Conservation (phyloP, 2,329 filamentous ascomycete species). For the Hypoxylon sp. region DNA sequence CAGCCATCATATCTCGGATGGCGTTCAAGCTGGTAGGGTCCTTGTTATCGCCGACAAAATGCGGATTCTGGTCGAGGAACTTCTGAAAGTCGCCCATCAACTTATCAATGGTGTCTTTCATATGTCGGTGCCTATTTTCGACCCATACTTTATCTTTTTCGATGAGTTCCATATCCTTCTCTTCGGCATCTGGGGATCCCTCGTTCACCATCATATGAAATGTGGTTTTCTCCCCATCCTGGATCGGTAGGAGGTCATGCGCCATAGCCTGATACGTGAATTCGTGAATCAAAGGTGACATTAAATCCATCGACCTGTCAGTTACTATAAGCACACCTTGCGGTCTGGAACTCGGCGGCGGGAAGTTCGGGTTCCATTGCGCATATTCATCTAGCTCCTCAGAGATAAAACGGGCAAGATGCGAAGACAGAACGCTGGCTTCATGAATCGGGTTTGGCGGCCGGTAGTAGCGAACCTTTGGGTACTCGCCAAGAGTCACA, state of each 20-base stretch:
- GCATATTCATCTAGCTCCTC: slow-evolving; percentile 91
- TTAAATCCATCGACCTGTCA: slow-evolving; percentile 92
- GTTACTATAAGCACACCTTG: slow-evolving; percentile 87
- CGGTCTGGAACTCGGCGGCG: slow-evolving; percentile 80
- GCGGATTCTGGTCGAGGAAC: slow-evolving; percentile 90
- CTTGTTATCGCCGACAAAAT: slow-evolving; percentile 82
- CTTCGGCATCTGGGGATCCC: slow-evolving; percentile 74
- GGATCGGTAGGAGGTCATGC: slow-evolving; percentile 88
- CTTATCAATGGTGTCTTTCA: slow-evolving; percentile 97
- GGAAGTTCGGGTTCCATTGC: slow-evolving; percentile 85
- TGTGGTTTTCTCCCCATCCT: slow-evolving; percentile 87
- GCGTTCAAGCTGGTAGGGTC: slow-evolving; percentile 83
- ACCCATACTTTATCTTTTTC: slow-evolving; percentile 97
- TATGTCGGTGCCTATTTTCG: slow-evolving; percentile 92
- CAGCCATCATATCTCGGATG: slow-evolving; percentile 97
- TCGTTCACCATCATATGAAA: slow-evolving; percentile 86
- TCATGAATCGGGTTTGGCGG: slow-evolving; percentile 82
- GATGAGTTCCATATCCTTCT: slow-evolving; percentile 90
- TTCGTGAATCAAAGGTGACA: slow-evolving; percentile 89
- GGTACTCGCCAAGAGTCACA: slow-evolving; percentile 92
- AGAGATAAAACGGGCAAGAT: slow-evolving; percentile 91
- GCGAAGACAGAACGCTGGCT: slow-evolving; percentile 85
- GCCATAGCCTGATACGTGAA: slow-evolving; percentile 99
- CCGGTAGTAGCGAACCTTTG: slow-evolving; percentile 90
- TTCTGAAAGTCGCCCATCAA: slow-evolving; percentile 92